Conservation (phyloP, 768 basidiomycete species). For the Dioszegia hungarica region DNA sequence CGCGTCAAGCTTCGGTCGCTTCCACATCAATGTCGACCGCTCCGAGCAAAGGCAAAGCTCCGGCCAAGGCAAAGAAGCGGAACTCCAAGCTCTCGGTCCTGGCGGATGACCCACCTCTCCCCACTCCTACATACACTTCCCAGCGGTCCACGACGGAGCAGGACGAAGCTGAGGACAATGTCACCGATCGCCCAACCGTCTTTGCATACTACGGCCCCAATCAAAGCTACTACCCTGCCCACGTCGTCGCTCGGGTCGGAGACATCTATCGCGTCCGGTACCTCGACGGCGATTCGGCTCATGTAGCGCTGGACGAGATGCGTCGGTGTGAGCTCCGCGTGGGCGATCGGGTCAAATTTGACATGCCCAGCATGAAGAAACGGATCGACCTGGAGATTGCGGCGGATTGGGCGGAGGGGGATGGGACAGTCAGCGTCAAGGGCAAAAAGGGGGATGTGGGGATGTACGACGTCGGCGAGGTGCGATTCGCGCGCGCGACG, state of each 20-base stretch:
- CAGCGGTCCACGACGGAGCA: neutral
- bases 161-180: neutral
- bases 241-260: conserved; percentile 6
- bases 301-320: conserved; percentile 9
- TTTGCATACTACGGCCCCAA: neutral
- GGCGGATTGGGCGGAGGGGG: neutral
- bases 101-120: neutral
- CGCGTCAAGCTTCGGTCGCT: neutral
- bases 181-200: neutral
- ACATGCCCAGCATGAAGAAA: neutral
- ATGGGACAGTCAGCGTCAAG: neutral
- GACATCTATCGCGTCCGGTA: conserved; percentile 11
- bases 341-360: conserved; percentile 15
- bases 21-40: neutral
- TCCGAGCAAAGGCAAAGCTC: no score
- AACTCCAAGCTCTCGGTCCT: neutral
- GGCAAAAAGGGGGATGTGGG: conserved; percentile 2
- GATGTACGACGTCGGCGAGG: neutral
- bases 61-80: neutral
- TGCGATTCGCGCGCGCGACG: neutral
- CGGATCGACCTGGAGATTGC: conserved; percentile 10
- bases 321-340: conserved; percentile 11
- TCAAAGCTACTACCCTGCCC: conserved; percentile 3
- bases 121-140: neutral
- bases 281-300: conserved; percentile 12